Percentiles rank a stretch among this genome's conserved stretches.
phyloP scores from a whole-genome alignment of 2,329 filamentous ascomycete species.

The Fusarium sp. region DNA sequence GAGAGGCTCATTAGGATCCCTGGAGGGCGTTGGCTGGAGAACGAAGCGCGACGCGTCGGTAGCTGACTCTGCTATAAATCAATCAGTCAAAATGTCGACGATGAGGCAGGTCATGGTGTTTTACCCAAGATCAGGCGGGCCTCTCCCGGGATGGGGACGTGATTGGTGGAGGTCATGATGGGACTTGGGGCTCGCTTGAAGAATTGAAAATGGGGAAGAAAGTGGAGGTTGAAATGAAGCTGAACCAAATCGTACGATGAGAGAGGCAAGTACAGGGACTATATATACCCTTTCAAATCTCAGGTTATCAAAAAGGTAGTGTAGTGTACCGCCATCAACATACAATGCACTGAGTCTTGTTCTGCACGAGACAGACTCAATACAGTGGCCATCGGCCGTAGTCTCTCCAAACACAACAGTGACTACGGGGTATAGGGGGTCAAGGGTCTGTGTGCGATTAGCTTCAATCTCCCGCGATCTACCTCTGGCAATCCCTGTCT shows the following conservation, averaged over 20 bases:
- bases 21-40: conserved; percentile 32
- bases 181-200: not conserved
- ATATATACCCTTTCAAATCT: not conserved
- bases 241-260: not conserved
- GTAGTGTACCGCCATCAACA: not conserved
- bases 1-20: conserved; percentile 45
- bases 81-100: not conserved
- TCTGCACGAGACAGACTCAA: conserved; percentile 1
- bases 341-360: not conserved
- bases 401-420: not conserved
- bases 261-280: not conserved
- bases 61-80: conserved; percentile 14
- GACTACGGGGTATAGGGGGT: not conserved
- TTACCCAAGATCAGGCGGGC: conserved; percentile 31
- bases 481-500: not conserved
- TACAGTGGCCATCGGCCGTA: not conserved
- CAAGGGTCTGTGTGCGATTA: not conserved
- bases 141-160: conserved; percentile 18
- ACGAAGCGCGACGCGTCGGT: conserved; percentile 30
- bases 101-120: not conserved
- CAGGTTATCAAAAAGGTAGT: not conserved
- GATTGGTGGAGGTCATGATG: conserved; percentile 17
- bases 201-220: not conserved
- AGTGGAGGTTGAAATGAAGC: not conserved
- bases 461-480: not conserved